Evolutionary conservation across 2,329 filamentous ascomycete species (phyloP).

Genomic region (Trichophaea hybrida): DNA sequence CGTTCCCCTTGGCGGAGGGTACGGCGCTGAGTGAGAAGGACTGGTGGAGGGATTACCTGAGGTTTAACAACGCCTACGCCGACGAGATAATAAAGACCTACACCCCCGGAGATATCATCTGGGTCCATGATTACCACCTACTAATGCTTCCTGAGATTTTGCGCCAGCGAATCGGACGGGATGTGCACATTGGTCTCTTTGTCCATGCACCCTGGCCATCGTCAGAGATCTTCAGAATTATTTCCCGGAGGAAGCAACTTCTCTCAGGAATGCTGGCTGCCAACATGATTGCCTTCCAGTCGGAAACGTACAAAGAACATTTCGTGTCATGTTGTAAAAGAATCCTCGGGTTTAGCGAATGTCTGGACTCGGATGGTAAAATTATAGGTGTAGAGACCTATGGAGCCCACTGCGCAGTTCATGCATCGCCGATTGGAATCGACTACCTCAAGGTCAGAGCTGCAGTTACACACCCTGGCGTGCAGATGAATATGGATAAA

Average conservation of each 20-base stretch:
- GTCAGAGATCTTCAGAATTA: constrained; percentile 66
- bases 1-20: constrained; percentile 59
- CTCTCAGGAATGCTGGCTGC: constrained; percentile 78
- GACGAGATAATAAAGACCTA: constrained; percentile 78
- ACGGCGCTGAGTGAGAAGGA: constrained; percentile 47
- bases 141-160: constrained; percentile 79
- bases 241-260: constrained; percentile 62
- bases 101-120: constrained; percentile 80
- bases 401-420: constrained; percentile 75
- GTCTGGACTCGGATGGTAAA: constrained; percentile 15
- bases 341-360: constrained; percentile 61
- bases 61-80: constrained; percentile 84
- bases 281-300: constrained; percentile 91
- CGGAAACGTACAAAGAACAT: constrained; percentile 85
- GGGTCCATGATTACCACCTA: constrained; percentile 90
- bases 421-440: constrained; percentile 89
- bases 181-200: constrained; percentile 90
- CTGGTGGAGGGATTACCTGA: constrained; percentile 84
- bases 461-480: constrained; percentile 56
- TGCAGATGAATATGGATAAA: constrained; percentile 55
- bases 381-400: constrained; percentile 64
- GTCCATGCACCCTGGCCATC: constrained; percentile 89
- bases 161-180: constrained; percentile 60
- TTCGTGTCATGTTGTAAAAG: constrained; percentile 89
- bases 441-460: constrained; percentile 67